These are phyloP conservation scores for Acorus gramineus DNA, from an alignment of 106 monocot genomes.

Conservation along the genomic window DNA sequence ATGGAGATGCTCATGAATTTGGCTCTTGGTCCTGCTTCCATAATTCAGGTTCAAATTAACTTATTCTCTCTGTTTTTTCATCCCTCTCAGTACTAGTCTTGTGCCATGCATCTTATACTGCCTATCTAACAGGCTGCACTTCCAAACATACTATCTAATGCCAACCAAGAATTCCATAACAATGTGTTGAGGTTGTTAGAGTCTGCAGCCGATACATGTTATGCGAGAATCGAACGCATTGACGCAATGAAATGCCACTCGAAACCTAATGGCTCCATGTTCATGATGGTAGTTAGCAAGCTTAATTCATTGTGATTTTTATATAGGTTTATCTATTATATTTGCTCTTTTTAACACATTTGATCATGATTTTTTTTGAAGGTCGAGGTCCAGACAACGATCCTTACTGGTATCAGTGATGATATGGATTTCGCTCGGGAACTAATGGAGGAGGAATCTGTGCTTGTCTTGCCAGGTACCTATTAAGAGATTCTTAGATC, in stretches of 20 bases:
- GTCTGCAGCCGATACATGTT: constrained; percentile 36
- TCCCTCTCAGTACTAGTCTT: background rate
- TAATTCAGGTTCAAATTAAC: constrained; percentile 44
- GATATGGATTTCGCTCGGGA: constrained; percentile 77
- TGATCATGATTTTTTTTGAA: constrained; percentile 4
- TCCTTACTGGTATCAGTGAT: constrained; percentile 41
- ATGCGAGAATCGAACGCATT: constrained; percentile 36
- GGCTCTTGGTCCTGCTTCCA: constrained; percentile 54
- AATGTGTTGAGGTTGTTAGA: constrained; percentile 51
- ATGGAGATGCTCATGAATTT: constrained; percentile 85
- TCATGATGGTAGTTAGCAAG: constrained; percentile 59
- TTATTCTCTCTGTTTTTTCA: background rate
- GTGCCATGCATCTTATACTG: background rate
- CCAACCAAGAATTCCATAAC: constrained; percentile 51
- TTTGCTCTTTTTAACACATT: background rate
- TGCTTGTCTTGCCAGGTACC: constrained; percentile 70
- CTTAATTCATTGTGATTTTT: background rate
- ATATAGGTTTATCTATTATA: background rate
- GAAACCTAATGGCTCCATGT: constrained; percentile 82
- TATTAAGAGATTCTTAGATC: background rate
- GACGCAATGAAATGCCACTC: constrained; percentile 50
- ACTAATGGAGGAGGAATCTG: constrained; percentile 79
- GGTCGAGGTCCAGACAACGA: constrained; percentile 52
- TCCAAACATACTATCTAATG: constrained; percentile 47
- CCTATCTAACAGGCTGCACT: constrained; percentile 51